Evolutionary conservation across 257 asterid species (phyloP).

Genomic region (Primulina huaijiensis): DNA sequence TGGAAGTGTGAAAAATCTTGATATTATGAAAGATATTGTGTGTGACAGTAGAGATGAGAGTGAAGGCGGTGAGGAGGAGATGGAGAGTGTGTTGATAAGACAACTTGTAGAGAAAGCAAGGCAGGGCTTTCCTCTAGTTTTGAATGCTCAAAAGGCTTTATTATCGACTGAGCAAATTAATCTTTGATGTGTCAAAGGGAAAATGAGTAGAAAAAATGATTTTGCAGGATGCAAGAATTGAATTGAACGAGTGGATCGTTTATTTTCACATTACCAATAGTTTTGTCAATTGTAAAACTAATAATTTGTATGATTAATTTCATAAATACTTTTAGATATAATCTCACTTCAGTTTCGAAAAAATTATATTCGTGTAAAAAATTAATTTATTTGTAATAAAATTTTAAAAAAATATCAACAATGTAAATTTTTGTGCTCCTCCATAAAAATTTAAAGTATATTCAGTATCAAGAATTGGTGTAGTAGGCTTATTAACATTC

Average conservation of each 20-base stretch:
- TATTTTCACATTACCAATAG: too few relatives aligned
- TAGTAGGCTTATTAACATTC: too few relatives aligned
- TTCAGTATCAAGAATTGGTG: too few relatives aligned
- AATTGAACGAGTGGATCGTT: neutral
- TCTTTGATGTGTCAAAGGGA: neutral
- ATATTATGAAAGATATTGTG: slow-evolving; percentile 18
- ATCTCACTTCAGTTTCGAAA: neutral
- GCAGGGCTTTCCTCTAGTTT: slow-evolving; percentile 86
- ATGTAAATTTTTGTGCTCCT: too few relatives aligned
- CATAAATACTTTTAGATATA: too few relatives aligned
- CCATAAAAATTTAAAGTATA: too few relatives aligned
- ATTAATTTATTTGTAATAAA: too few relatives aligned
- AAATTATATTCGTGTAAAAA: too few relatives aligned
- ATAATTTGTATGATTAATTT: neutral
- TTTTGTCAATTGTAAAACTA: neutral
- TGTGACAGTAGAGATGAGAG: slow-evolving; percentile 32
- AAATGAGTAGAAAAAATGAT: neutral
- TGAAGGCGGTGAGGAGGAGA: slow-evolving; percentile 55
- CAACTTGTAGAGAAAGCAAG: slow-evolving; percentile 79
- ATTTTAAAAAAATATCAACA: too few relatives aligned
- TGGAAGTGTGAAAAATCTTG: slow-evolving; percentile 22
- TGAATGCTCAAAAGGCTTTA: slow-evolving; percentile 68
- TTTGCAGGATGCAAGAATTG: slow-evolving; percentile 16
- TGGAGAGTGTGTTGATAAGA: slow-evolving; percentile 74
- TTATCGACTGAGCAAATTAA: slow-evolving; percentile 43